Base-by-base conservation (phyloP, 1,139 yeast species). In the Casaregolazyma lundiana region DNA sequence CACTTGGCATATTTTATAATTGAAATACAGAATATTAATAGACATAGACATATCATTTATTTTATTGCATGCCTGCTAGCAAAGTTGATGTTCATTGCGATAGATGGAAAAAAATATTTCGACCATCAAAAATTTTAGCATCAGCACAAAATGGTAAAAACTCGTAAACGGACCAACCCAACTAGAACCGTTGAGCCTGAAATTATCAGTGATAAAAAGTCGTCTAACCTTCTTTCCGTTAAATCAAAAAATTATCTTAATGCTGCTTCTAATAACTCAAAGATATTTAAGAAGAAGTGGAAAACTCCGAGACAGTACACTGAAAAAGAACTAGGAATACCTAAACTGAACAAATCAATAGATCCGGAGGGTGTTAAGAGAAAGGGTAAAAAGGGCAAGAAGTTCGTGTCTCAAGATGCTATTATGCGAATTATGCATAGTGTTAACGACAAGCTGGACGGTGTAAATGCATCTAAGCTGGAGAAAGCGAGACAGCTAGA, bases 381-480 rank as follows among this genome's bases (percentile, higher is more conserved):
- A 57, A 75, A 75, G 52, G 97, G 97, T 45, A 92, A 90, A 67
- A 92, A 90, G 69, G 97, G 97, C 45, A 92, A 92, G 71, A 84
- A 83, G 59, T 89, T 90, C 65, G 82, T 37, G 6, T 84, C 70
- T 43, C 94, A 86, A 61, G 92, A 86, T 60, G 66, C 80, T 29
- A 69, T 85, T 59, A 75, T 79, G 42, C 75, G 95, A 65, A 73
- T 92, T 53, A 80, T 89, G 44, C 81, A 80, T 58, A 78, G 84
- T 26, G 89, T 92, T 45, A 88, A 89, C 57, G 95, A 89, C 61
- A 79, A 82, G 52, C 76, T 82, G 55, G 97, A 90, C 58, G 76
- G 79, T 44, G 78, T 80, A n/a, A 83, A 85, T 59, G 96, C 94
- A 60, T 84, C 95, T 56, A 90, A 89, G 66, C 72, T 92, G 51